These are phyloP conservation scores for Tetrahymena thermophila DNA, from an alignment of 73 alveolate species.

Conservation along the genomic window DNA sequence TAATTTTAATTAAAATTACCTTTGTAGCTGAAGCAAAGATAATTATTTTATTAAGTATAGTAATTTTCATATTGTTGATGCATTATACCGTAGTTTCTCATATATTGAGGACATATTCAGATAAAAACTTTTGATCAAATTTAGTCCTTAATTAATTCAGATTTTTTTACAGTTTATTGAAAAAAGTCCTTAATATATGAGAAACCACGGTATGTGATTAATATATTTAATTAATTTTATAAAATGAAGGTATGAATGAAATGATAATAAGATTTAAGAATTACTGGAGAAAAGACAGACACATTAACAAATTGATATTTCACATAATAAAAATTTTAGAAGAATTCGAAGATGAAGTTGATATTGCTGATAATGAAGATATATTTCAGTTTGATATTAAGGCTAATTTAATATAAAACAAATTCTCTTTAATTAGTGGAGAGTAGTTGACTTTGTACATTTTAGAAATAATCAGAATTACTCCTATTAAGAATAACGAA, in stretches of 20 bases:
- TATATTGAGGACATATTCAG: too few species aligned
- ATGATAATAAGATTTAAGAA: neutral
- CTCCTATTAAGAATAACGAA: neutral
- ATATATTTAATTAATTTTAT: neutral
- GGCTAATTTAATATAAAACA: neutral
- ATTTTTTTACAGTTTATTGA: too few species aligned
- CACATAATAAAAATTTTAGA: neutral
- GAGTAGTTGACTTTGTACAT: neutral
- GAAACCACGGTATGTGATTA: too few species aligned
- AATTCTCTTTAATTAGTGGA: neutral
- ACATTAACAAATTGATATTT: neutral
- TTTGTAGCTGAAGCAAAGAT: too few species aligned
- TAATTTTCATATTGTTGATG: too few species aligned
- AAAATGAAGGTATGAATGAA: neutral
- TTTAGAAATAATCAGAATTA: neutral
- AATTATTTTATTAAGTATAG: too few species aligned
- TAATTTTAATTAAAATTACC: too few species aligned
- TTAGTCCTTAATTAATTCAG: too few species aligned
- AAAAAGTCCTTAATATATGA: too few species aligned
- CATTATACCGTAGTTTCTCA: too few species aligned
- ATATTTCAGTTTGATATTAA: neutral
- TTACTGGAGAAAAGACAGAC: neutral
- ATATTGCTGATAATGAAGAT: neutral
- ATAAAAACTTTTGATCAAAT: too few species aligned
- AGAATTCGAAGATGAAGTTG: neutral